Conservation (phyloP, 768 basidiomycete species). For the Leccinum disarticulatum region DNA sequence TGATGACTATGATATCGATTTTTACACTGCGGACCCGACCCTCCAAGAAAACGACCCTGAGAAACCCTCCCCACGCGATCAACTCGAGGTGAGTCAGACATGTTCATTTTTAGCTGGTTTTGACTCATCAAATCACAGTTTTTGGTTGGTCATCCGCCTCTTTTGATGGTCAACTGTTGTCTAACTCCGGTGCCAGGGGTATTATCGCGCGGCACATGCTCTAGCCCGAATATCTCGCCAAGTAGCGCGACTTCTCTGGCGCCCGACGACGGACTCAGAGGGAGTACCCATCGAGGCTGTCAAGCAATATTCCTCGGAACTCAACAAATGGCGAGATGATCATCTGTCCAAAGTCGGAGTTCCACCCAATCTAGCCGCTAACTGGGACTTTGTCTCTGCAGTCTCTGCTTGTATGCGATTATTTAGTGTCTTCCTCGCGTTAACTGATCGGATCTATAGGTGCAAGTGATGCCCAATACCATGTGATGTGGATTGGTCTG, state of each 20-base stretch:
- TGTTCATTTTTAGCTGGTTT: background rate
- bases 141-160: constrained; percentile 49
- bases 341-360: constrained; percentile 81
- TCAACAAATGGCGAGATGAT: constrained; percentile 72
- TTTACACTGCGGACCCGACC: constrained; percentile 73
- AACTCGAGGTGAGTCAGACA: constrained; percentile 61
- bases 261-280: constrained; percentile 69
- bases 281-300: constrained; percentile 76
- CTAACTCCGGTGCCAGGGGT: constrained; percentile 52
- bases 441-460: constrained; percentile 37
- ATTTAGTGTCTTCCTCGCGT: background rate
- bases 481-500: constrained; percentile 87
- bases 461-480: constrained; percentile 86
- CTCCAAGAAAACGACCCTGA: constrained; percentile 47
- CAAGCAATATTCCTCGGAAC: constrained; percentile 50
- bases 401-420: constrained; percentile 55
- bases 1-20: constrained; percentile 88
- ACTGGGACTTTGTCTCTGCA: constrained; percentile 90
- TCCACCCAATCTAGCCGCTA: constrained; percentile 76
- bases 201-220: constrained; percentile 80
- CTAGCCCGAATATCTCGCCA: constrained; percentile 81
- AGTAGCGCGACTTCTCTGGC: constrained; percentile 81
- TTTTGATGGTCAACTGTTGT: background rate
- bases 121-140: constrained; percentile 44
- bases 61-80: constrained; percentile 69